phyloP scores from a whole-genome alignment of 2,329 filamentous ascomycete species.

The Phaeosphaeriaceae sp. region DNA sequence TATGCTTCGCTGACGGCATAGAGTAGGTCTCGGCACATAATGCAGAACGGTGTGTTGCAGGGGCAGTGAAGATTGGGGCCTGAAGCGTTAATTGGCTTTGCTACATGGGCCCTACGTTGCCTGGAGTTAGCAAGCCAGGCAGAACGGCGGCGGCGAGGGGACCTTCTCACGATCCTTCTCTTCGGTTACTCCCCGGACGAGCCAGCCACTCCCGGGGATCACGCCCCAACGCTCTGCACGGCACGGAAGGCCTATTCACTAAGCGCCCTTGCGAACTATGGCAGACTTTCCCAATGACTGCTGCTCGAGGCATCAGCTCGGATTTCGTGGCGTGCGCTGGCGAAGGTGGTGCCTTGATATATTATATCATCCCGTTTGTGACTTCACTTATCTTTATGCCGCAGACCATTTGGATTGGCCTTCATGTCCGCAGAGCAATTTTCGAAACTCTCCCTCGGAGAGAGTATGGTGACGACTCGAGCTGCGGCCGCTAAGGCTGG shows the following conservation, averaged over 20 bases:
- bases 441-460: constrained; percentile 45
- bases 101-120: constrained; percentile 11
- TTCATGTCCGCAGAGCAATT: constrained; percentile 48
- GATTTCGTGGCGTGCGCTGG: constrained; percentile 35
- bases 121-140: constrained; percentile 29
- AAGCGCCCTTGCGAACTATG: constrained; percentile 37
- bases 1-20: constrained; percentile 2
- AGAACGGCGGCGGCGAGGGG: constrained; percentile 29
- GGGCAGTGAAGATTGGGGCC: constrained; percentile 14
- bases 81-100: constrained; percentile 16
- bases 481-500: constrained; percentile 41
- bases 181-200: constrained; percentile 27
- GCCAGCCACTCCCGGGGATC: constrained; percentile 37
- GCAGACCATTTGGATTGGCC: constrained; percentile 17
- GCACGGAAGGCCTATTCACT: constrained; percentile 38
- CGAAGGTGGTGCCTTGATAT: constrained; percentile 32
- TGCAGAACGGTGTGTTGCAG: neutral
- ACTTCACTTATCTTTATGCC: neutral
- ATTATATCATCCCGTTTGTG: constrained; percentile 15
- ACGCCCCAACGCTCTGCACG: constrained; percentile 33
- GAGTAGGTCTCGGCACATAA: neutral
- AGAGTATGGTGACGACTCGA: constrained; percentile 48
- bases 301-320: constrained; percentile 30
- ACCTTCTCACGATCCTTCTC: constrained; percentile 21
- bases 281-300: constrained; percentile 21